These are phyloP conservation scores for Papiliotrema terrestris DNA, from an alignment of 1,284 basidiomycete genomes.

Conservation along the genomic window DNA sequence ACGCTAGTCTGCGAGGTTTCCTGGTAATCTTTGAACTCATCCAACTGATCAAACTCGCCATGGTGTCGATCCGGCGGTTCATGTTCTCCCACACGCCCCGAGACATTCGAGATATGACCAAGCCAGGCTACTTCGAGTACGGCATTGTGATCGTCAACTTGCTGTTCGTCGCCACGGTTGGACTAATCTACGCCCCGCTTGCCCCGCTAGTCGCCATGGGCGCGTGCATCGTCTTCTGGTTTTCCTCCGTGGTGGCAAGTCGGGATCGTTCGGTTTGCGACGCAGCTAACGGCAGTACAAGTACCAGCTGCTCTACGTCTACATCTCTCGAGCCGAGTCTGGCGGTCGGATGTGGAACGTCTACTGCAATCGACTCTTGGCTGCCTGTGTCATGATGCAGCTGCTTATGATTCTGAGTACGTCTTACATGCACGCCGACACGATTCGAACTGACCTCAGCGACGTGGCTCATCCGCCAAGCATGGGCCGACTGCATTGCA, in stretches of 20 bases:
- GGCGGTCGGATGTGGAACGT: conserved; percentile 94
- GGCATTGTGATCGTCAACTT: conserved; percentile 48
- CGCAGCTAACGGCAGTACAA: conserved; percentile 59
- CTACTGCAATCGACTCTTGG: conserved; percentile 76
- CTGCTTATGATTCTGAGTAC: conserved; percentile 77
- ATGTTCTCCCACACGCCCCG: conserved; percentile 93
- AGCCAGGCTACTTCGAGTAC: conserved; percentile 86
- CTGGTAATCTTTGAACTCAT: conserved; percentile 91
- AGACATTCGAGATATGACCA: conserved; percentile 93
- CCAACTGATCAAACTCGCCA: conserved; percentile 84
- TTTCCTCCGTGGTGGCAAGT: conserved; percentile 45
- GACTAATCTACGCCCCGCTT: conserved; percentile 83
- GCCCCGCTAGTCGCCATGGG: conserved; percentile 71
- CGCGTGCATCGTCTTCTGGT: conserved; percentile 75
- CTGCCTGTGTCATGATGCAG: conserved; percentile 75
- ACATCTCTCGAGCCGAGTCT: conserved; percentile 78
- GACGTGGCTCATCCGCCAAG: conserved; percentile 76
- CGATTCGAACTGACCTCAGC: conserved; percentile 52
- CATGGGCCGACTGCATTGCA: conserved; percentile 55
- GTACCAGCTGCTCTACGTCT: conserved; percentile 94
- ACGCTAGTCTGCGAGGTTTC: conserved; percentile 77
- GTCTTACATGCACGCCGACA: conserved; percentile 40
- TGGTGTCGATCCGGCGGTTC: conserved; percentile 79
- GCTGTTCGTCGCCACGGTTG: conserved; percentile 84
- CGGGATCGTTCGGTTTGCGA: conserved; percentile 59